Conservation (phyloP, 352 stramenopile species). For the Phytophthora pinifolia region DNA sequence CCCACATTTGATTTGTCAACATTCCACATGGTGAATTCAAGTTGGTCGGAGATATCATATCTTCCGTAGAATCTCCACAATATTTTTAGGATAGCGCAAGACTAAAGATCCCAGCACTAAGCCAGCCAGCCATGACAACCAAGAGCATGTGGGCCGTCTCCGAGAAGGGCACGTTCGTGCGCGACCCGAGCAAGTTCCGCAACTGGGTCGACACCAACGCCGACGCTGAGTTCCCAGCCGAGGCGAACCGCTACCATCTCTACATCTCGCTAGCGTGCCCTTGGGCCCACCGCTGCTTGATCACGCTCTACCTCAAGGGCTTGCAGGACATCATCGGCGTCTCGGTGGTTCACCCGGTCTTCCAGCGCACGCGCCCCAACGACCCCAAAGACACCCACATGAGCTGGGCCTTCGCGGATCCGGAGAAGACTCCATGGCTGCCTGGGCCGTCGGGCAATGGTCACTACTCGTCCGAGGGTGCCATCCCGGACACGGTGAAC, state of each 20-base stretch:
- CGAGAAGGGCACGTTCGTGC: constrained; percentile 70
- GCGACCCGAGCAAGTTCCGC: constrained; percentile 75
- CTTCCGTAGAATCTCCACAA: too few species aligned
- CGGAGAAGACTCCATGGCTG: constrained; percentile 57
- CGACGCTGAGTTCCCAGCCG: constrained; percentile 65
- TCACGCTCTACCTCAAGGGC: constrained; percentile 92
- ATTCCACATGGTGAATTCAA: too few species aligned
- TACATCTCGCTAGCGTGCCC: constrained; percentile 97
- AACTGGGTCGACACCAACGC: constrained; percentile 69
- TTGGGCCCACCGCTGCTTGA: constrained; percentile 77
- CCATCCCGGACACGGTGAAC: constrained; percentile 72
- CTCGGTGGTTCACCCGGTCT: constrained; percentile 90
- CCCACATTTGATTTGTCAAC: too few species aligned
- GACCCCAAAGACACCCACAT: constrained; percentile 73
- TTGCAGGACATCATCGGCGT: constrained; percentile 94
- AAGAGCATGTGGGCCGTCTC: constrained; percentile 68
- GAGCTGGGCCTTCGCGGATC: constrained; percentile 82
- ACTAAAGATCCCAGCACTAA: not conserved
- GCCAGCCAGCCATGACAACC: constrained; percentile 49
- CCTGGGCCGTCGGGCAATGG: constrained; percentile 62
- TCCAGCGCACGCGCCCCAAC: constrained; percentile 74
- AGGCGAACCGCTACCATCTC: constrained; percentile 90
- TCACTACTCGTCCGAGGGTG: constrained; percentile 66
- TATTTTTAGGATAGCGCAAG: constrained; percentile 8
- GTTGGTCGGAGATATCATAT: too few species aligned